These are phyloP conservation scores for Pezicula radicicola DNA, from an alignment of 2,329 filamentous ascomycete species.

Conservation along the genomic window DNA sequence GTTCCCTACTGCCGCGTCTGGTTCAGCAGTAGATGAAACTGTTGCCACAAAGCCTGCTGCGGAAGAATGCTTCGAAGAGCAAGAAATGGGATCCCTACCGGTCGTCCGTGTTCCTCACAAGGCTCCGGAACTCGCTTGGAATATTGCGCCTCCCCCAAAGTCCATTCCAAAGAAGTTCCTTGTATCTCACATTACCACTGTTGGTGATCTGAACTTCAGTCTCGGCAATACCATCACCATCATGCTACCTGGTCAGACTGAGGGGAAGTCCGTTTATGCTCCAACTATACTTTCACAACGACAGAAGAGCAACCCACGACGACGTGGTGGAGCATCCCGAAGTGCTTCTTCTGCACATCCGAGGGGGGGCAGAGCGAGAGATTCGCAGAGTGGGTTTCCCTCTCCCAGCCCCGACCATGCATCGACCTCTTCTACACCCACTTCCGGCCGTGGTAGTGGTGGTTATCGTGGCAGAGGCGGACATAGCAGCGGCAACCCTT, in stretches of 20 bases:
- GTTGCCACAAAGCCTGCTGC: slow-evolving; percentile 66
- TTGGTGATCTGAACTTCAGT: slow-evolving; percentile 39
- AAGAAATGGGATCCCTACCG: slow-evolving; percentile 76
- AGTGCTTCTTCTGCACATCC: slow-evolving; percentile 21
- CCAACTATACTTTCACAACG: slow-evolving; percentile 18
- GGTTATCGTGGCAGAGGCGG: slow-evolving; percentile 21
- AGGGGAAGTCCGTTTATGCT: slow-evolving; percentile 37
- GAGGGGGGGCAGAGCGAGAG: slow-evolving; percentile 26
- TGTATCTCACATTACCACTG: slow-evolving; percentile 41
- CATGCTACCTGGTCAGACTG: slow-evolving; percentile 42
- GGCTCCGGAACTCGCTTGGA: slow-evolving; percentile 61
- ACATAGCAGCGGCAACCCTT: slow-evolving; percentile 3
- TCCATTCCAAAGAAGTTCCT: slow-evolving; percentile 50
- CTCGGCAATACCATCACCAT: slow-evolving; percentile 37
- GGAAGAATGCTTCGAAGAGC: slow-evolving; percentile 77
- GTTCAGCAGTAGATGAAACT: slow-evolving; percentile 36
- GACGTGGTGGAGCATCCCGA: slow-evolving; percentile 20
- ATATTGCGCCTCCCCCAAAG: slow-evolving; percentile 52
- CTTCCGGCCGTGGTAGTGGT: slow-evolving; percentile 16
- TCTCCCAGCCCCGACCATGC: slow-evolving; percentile 20
- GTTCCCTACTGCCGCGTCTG: slow-evolving; percentile 43
- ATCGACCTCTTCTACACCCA: slow-evolving; percentile 17
- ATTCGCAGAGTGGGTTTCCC: slow-evolving; percentile 19
- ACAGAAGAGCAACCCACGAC: slow-evolving; percentile 29
- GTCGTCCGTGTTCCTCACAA: slow-evolving; percentile 64